phyloP scores from a whole-genome alignment of 2,329 filamentous ascomycete genomes.

The Lachnellula suecica region DNA sequence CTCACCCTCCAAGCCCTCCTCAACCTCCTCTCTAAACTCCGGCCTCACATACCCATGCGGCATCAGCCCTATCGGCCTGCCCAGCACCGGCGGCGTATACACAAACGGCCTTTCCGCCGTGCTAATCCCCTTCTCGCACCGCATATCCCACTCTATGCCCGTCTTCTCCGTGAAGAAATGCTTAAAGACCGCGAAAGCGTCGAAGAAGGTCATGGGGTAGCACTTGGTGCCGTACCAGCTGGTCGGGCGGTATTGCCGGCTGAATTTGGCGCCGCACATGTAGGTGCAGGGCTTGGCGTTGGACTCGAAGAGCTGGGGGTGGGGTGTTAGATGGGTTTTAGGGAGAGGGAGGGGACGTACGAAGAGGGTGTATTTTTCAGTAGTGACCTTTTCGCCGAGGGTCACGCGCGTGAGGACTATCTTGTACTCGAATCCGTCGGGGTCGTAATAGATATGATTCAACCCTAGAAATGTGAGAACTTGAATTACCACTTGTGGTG shows the following conservation, averaged over 20 bases:
- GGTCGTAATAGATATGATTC: conserved; percentile 66
- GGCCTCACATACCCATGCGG: conserved; percentile 15
- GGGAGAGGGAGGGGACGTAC: conserved; percentile 42
- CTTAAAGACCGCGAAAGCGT: conserved; percentile 51
- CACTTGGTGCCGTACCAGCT: conserved; percentile 37
- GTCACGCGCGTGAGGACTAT: conserved; percentile 58
- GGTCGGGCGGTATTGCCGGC: conserved; percentile 30
- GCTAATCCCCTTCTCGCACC: conserved; percentile 29
- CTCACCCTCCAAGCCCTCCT: no score
- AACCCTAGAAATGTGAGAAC: conserved; percentile 41
- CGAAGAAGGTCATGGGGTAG: conserved; percentile 41
- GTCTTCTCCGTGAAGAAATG: conserved; percentile 58
- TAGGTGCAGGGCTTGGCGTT: conserved; percentile 59
- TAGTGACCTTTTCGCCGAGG: conserved; percentile 41
- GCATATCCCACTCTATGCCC: conserved; percentile 58
- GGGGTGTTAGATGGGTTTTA: neutral
- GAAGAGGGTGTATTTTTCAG: conserved; percentile 59
- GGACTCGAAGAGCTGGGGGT: conserved; percentile 64
- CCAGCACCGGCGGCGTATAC: conserved; percentile 6
- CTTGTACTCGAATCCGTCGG: conserved; percentile 61
- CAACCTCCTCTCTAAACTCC: conserved; percentile 6
- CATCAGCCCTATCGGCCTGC: conserved; percentile 11
- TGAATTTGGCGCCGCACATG: conserved; percentile 53
- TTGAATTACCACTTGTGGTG: no score
- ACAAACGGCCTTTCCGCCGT: conserved; percentile 1